A percentile compares a stretch with the other conserved stretches of the same genome.
Evolutionary conservation across 768 basidiomycete species (phyloP).

Genomic region (Agrocybe chaxingu): DNA sequence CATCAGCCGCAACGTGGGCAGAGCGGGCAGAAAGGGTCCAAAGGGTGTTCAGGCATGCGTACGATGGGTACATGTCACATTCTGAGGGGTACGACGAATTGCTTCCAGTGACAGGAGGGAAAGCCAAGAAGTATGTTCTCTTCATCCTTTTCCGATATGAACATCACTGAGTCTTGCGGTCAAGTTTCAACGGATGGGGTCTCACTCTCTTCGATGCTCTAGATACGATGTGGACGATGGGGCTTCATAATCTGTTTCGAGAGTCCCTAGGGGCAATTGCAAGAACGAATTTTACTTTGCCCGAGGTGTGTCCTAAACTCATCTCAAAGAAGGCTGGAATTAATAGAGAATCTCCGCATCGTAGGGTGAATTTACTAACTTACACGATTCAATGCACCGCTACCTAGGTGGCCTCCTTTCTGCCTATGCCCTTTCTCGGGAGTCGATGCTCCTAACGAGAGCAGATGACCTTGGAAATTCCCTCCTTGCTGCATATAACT

Average conservation of each 20-base stretch:
- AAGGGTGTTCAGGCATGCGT: slow-evolving; percentile 60
- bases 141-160: not conserved
- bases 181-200: slow-evolving; percentile 74
- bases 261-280: slow-evolving; percentile 53
- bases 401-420: slow-evolving; percentile 82
- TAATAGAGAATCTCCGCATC: not conserved
- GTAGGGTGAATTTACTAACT: slow-evolving; percentile 35
- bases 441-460: slow-evolving; percentile 56
- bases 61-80: slow-evolving; percentile 46
- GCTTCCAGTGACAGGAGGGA: slow-evolving; percentile 43
- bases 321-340: not conserved
- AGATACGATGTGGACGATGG: slow-evolving; percentile 84
- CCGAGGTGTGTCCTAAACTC: slow-evolving; percentile 2
- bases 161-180: not conserved
- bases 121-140: slow-evolving; percentile 50
- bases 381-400: slow-evolving; percentile 82
- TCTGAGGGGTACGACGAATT: slow-evolving; percentile 61
- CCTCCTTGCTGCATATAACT: slow-evolving; percentile 70
- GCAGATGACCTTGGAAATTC: slow-evolving; percentile 72
- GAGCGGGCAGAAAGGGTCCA: slow-evolving; percentile 52
- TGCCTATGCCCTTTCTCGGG: slow-evolving; percentile 71
- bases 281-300: slow-evolving; percentile 39
- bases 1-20: slow-evolving; percentile 34
- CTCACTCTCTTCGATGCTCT: slow-evolving; percentile 74
- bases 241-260: slow-evolving; percentile 59